Conservation (phyloP, 495 filamentous ascomycete species). For the Platismatia glauca region DNA sequence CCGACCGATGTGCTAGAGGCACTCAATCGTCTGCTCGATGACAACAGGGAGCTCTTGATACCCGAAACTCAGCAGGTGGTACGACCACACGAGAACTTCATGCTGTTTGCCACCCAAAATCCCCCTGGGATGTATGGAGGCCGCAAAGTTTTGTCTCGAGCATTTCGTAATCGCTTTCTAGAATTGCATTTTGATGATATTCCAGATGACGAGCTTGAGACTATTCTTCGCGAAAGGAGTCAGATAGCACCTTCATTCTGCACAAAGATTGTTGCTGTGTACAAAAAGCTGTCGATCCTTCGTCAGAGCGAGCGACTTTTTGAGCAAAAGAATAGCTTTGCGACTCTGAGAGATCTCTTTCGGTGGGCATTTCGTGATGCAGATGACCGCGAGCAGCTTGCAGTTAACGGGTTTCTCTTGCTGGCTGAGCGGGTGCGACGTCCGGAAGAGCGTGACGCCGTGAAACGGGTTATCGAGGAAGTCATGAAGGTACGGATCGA, state of each 20-base stretch:
- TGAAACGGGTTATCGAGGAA: constrained; percentile 84
- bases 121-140: constrained; percentile 93
- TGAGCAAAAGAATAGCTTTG: constrained; percentile 96
- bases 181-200: constrained; percentile 98
- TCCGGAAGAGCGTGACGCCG: constrained; percentile 68
- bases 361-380: constrained; percentile 87
- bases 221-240: constrained; percentile 78
- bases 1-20: constrained; percentile 95
- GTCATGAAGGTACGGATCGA: constrained; percentile 83
- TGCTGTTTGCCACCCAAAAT: constrained; percentile 99
- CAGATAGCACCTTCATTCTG: constrained; percentile 89
- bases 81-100: constrained; percentile 85
- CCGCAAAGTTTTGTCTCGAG: constrained; percentile 81
- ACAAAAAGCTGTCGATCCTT: constrained; percentile 77
- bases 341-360: constrained; percentile 92
- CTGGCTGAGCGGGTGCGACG: constrained; percentile 92
- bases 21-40: constrained; percentile 86
- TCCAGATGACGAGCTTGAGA: constrained; percentile 87
- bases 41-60: constrained; percentile 95
- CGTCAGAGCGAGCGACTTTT: constrained; percentile 86
- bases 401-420: constrained; percentile 90
- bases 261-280: constrained; percentile 81
- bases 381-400: constrained; percentile 79
- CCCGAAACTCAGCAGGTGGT: constrained; percentile 95
- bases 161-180: constrained; percentile 93